A percentile compares a stretch with the other conserved stretches of the same genome.
Evolutionary conservation across 768 basidiomycete species (phyloP).

Genomic region (Asterophora lycoperdoides): DNA sequence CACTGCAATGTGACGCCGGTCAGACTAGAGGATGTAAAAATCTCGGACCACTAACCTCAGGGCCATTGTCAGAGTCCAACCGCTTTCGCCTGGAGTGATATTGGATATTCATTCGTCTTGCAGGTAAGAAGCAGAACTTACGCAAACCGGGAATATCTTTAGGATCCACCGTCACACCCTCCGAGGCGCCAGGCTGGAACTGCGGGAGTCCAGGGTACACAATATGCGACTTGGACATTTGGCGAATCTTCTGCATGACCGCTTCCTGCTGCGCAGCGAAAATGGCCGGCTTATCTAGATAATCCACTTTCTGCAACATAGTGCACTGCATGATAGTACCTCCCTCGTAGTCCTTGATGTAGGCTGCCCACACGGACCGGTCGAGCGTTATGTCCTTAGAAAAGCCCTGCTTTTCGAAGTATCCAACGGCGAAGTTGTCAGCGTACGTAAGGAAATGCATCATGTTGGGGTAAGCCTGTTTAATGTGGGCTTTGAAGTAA

Average conservation of each 20-base stretch:
- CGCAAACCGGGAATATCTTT: conserved; percentile 85
- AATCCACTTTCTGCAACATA: conserved; percentile 90
- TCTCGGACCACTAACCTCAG: conserved; percentile 49
- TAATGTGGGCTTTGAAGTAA: conserved; percentile 92
- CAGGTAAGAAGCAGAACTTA: conserved; percentile 32
- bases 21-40: not conserved
- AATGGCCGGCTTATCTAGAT: conserved; percentile 74
- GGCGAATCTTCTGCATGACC: conserved; percentile 81
- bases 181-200: conserved; percentile 59
- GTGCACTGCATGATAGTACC: conserved; percentile 99
- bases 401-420: conserved; percentile 99
- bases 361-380: conserved; percentile 91
- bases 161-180: conserved; percentile 55
- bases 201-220: conserved; percentile 75
- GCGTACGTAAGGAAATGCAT: conserved; percentile 97
- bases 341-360: conserved; percentile 99
- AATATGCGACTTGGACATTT: conserved; percentile 82
- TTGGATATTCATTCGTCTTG: conserved; percentile 6
- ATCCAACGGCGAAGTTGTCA: conserved; percentile 98
- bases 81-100: conserved; percentile 67
- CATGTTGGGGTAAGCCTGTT: conserved; percentile 77
- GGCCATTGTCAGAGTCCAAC: conserved; percentile 86
- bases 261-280: conserved; percentile 84
- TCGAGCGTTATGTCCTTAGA: conserved; percentile 95
- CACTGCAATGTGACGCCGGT: conserved; percentile 19